Base-by-base conservation (phyloP, 1,139 yeast species). In the Arxiozyma bovina region DNA sequence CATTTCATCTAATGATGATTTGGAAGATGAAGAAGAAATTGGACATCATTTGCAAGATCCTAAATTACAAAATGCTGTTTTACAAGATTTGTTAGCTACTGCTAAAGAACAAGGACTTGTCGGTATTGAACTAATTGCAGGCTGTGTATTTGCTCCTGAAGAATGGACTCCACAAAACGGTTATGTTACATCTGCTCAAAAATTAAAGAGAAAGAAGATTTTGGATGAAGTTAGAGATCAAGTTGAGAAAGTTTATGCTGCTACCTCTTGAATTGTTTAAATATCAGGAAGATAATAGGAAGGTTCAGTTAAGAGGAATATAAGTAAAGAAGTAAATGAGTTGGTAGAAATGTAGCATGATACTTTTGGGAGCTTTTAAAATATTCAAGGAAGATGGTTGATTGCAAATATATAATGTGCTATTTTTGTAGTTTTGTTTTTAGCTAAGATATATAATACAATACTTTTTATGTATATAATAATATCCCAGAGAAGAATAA, bases 161-260 rank as follows among this genome's bases (percentile, higher is more conserved):
- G 99, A 94, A 75, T 94, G 99, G 98, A 91, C 98, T 50, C 98
- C 99, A 51, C 95, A 89, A 72, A 87, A 85, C 67, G 98, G 97
- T 2, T 87, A 77, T 62, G 94, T 93, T 56, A 90, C 98, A 15
- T 83, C 95, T 58, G 99, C 99, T 40, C 98, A 93, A 74, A 93
- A 93, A 74, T 79, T 93, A 65, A 96, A 93, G 75, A 85, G 99
- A 77, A 88, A 81, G 78, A 87, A 87, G 77, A 94, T 93, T 69
- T 75, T 89, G 66, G 82, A 77, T 45, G 81, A 82, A 57, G 83
- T 81, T 64, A 70, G 81, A 68, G 76, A 74, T 25, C 74, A 76
- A 57, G 88, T 86, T 60, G 85, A 83, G 54, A 74, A 71, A 51
- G 77, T 85, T 50, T 85, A 85, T 63, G 52, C 53, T 9, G 30